Evolutionary conservation across 495 filamentous ascomycete genomes (phyloP).

Genomic region (Clavariopsis aquatica): DNA sequence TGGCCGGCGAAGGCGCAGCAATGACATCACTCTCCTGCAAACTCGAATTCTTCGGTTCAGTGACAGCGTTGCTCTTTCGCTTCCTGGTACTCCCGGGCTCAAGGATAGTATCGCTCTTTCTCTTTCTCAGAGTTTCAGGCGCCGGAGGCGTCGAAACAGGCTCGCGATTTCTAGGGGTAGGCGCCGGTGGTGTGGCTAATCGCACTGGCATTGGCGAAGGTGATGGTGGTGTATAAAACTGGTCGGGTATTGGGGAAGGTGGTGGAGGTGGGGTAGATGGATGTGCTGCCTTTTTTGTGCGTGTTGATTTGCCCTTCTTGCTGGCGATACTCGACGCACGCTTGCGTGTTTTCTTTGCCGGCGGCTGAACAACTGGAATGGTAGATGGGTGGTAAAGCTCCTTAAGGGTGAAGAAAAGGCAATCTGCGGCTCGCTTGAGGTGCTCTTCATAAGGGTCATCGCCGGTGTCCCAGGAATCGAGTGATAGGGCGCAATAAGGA

Average conservation of each 20-base stretch:
- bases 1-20: too few species aligned
- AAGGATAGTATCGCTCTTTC: not conserved
- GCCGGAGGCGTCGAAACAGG: not conserved
- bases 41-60: not conserved
- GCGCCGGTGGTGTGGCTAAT: not conserved
- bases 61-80: not conserved
- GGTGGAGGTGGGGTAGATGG: not conserved
- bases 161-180: not conserved
- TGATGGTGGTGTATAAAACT: not conserved
- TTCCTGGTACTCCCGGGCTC: not conserved
- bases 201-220: not conserved
- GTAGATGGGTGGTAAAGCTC: constrained; percentile 46
- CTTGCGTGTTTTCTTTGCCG: constrained; percentile 25
- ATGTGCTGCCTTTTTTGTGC: not conserved
- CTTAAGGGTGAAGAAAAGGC: constrained; percentile 72
- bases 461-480: constrained; percentile 90
- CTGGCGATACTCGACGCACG: constrained; percentile 54
- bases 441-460: constrained; percentile 93
- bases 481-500: constrained; percentile 78
- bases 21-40: too few species aligned
- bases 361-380: constrained; percentile 16
- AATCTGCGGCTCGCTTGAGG: constrained; percentile 68
- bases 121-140: not conserved
- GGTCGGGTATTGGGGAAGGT: not conserved
- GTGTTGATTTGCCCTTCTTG: not conserved